phyloP scores from a whole-genome alignment of 2,329 filamentous ascomycete genomes.

The Monosporascus sp. region DNA sequence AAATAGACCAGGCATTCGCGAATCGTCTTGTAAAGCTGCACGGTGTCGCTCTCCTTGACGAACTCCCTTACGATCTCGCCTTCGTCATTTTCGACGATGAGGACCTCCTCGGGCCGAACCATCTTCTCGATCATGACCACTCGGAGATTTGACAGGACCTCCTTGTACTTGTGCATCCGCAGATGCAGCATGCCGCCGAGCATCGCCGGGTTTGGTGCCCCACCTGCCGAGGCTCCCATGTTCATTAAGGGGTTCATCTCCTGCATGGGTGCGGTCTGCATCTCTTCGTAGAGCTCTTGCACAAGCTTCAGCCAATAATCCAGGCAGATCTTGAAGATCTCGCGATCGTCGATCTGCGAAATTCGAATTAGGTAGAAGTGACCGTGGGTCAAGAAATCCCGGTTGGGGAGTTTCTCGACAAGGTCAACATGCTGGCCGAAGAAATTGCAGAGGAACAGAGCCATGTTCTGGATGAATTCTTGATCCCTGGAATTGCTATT shows the following conservation, averaged over 20 bases:
- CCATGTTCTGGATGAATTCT: conserved; percentile 95
- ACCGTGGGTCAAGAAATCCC: conserved; percentile 88
- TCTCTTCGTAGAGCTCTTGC: conserved; percentile 96
- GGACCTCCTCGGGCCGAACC: conserved; percentile 94
- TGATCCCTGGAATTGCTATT: conserved; percentile 90
- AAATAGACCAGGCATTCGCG: conserved; percentile 95
- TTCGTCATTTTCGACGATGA: conserved; percentile 99
- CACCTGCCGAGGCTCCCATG: conserved; percentile 70
- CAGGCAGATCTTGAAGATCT: conserved; percentile 98
- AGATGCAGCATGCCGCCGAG: conserved; percentile 79
- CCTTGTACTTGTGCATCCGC: conserved; percentile 95
- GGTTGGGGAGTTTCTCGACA: conserved; percentile 92
- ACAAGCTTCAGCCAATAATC: conserved; percentile 99
- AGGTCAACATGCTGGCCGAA: conserved; percentile 91
- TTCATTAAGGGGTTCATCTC: conserved; percentile 86
- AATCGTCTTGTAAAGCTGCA: conserved; percentile 98
- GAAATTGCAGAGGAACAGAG: conserved; percentile 94
- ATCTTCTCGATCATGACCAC: conserved; percentile 99
- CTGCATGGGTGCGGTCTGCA: conserved; percentile 91
- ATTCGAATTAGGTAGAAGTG: conserved; percentile 98
- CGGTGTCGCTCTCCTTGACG: conserved; percentile 98
- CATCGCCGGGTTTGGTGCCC: conserved; percentile 78
- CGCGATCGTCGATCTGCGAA: conserved; percentile 95
- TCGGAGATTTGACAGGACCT: conserved; percentile 87
- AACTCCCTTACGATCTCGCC: conserved; percentile 98